phyloP scores from a whole-genome alignment of 1,284 basidiomycete species.

The Cystobasidium pallidum region DNA sequence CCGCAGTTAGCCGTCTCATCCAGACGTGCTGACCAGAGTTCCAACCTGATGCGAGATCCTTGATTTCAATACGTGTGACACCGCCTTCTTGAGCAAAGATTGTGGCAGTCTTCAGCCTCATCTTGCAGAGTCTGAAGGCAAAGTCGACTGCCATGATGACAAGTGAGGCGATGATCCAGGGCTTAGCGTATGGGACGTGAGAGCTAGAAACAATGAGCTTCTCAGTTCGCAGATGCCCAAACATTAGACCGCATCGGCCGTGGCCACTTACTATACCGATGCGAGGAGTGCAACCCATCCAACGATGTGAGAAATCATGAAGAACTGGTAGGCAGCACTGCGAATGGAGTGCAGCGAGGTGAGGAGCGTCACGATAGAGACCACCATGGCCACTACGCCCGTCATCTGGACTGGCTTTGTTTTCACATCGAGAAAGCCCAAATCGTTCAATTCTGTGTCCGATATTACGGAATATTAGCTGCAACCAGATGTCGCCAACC shows the following conservation, averaged over 20 bases:
- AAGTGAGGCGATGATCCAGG: slow-evolving; percentile 44
- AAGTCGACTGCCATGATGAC: slow-evolving; percentile 33
- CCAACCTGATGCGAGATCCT: slow-evolving; percentile 43
- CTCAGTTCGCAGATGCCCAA: not conserved
- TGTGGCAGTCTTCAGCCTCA: slow-evolving; percentile 35
- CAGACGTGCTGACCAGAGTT: slow-evolving; percentile 48
- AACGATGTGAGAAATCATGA: slow-evolving; percentile 47
- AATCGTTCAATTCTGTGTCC: slow-evolving; percentile 15
- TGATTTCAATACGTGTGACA: slow-evolving; percentile 39
- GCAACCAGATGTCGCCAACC: too few species aligned
- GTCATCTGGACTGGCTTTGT: slow-evolving; percentile 16
- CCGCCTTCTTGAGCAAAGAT: slow-evolving; percentile 35
- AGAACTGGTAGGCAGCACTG: slow-evolving; percentile 46
- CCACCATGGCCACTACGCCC: slow-evolving; percentile 27
- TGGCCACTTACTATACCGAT: slow-evolving; percentile 36
- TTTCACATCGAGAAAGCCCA: not conserved
- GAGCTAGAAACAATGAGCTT: not conserved
- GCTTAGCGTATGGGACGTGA: slow-evolving; percentile 43
- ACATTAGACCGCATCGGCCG: too few species aligned
- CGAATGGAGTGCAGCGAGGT: slow-evolving; percentile 45
- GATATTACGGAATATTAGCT: not conserved
- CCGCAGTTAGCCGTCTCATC: slow-evolving; percentile 19
- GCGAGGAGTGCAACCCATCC: slow-evolving; percentile 47
- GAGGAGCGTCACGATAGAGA: slow-evolving; percentile 31
- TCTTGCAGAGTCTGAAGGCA: slow-evolving; percentile 39